Conservation (phyloP, 2,329 filamentous ascomycete genomes). For the Ilyonectria destructans region DNA sequence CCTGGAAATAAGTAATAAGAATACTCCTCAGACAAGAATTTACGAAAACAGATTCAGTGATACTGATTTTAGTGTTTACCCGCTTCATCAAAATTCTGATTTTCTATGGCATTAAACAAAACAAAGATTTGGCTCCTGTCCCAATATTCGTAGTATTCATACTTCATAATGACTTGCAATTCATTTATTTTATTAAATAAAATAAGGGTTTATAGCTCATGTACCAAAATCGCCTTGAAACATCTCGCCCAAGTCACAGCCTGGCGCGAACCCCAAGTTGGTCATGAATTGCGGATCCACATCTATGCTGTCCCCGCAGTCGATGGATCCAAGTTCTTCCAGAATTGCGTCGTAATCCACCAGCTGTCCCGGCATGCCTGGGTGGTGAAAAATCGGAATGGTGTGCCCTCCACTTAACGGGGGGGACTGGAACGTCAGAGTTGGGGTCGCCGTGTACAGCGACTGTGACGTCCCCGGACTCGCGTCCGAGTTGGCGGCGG, state of each 20-base stretch:
- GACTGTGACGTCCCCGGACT: conserved; percentile 44
- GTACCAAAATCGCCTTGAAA: conserved; percentile 58
- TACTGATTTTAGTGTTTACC: too few species aligned
- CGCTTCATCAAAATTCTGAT: too few species aligned
- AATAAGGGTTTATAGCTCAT: conserved; percentile 28
- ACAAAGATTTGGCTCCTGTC: too few species aligned
- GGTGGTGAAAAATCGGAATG: conserved; percentile 41
- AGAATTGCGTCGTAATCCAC: conserved; percentile 69
- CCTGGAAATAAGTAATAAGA: too few species aligned
- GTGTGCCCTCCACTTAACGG: conserved; percentile 39
- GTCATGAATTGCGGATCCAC: conserved; percentile 77
- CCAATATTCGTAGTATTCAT: too few species aligned
- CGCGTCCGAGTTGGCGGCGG: conserved; percentile 35
- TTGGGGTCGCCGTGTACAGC: conserved; percentile 45
- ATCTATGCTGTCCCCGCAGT: conserved; percentile 65
- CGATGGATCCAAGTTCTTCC: conserved; percentile 68
- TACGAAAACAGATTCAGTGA: too few species aligned
- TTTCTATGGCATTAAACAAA: not conserved
- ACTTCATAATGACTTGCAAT: conserved; percentile 1
- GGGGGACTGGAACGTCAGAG: conserved; percentile 46
- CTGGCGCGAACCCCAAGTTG: conserved; percentile 77
- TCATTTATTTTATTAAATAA: conserved; percentile 33
- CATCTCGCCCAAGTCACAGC: conserved; percentile 72
- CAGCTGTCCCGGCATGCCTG: conserved; percentile 43
- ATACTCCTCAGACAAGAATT: too few species aligned